Conservation (phyloP, 805 yeast genomes). For the Kodamaea leandrae region DNA sequence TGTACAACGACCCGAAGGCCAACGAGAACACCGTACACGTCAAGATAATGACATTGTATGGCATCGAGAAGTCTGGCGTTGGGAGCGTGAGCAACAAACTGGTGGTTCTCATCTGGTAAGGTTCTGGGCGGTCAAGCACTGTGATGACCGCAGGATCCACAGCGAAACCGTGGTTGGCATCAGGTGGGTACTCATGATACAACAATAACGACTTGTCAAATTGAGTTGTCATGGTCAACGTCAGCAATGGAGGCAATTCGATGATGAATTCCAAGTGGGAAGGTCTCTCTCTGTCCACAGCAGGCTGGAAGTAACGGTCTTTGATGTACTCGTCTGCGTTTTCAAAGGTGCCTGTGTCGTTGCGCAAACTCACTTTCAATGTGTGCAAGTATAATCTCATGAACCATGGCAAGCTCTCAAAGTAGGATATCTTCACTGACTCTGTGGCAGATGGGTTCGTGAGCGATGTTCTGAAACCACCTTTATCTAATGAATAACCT, state of each 20-base stretch:
- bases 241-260: constrained; percentile 59
- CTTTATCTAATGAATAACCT: constrained; percentile 87
- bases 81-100: constrained; percentile 85
- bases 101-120: constrained; percentile 70
- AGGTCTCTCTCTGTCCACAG: constrained; percentile 76
- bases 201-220: constrained; percentile 85
- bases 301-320: constrained; percentile 66
- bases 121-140: constrained; percentile 35
- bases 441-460: constrained; percentile 55
- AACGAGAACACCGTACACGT: constrained; percentile 93
- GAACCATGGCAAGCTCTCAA: constrained; percentile 91
- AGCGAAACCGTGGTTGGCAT: constrained; percentile 96
- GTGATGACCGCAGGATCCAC: constrained; percentile 85
- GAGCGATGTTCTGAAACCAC: constrained; percentile 80
- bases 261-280: constrained; percentile 74
- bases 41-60: constrained; percentile 91
- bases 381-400: constrained; percentile 81
- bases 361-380: constrained; percentile 38
- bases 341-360: constrained; percentile 17
- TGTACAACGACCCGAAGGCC: constrained; percentile 83
- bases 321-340: constrained; percentile 36
- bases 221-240: constrained; percentile 63
- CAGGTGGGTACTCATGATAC: constrained; percentile 96
- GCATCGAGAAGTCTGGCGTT: constrained; percentile 98
- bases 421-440: constrained; percentile 55